Conservation (phyloP, 1,284 basidiomycete genomes). For the Rhodotorula sp. region DNA sequence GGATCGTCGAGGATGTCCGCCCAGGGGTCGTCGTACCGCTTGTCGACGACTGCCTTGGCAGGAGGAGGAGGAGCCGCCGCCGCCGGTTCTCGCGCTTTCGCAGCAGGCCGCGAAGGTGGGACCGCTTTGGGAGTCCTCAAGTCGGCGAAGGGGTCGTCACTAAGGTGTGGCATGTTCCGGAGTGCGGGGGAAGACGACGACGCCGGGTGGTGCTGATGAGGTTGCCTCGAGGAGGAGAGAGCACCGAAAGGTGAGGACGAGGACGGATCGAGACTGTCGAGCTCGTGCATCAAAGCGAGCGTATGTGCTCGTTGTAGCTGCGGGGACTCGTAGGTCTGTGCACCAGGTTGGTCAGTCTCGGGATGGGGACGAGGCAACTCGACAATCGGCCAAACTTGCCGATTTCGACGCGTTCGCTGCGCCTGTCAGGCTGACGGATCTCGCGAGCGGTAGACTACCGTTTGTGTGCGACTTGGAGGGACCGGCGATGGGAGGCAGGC, state of each 20-base stretch:
- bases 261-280: neutral
- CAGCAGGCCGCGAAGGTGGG: too few species aligned
- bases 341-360: neutral
- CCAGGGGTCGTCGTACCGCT: conserved; percentile 1
- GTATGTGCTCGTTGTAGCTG: neutral
- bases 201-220: neutral
- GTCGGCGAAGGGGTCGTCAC: neutral
- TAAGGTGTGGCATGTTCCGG: neutral
- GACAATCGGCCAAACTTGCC: neutral
- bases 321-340: neutral
- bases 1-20: conserved; percentile 11
- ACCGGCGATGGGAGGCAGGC: neutral
- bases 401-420: neutral
- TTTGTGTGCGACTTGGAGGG: neutral
- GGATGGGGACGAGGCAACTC: neutral
- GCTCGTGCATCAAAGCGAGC: neutral
- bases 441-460: neutral
- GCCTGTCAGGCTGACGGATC: neutral
- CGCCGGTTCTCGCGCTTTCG: neutral
- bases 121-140: neutral
- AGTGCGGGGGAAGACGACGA: neutral
- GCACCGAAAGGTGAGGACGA: neutral
- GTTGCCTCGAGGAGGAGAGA: neutral
- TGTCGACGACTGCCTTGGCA: neutral
- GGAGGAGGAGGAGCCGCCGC: too few species aligned